phyloP scores from a whole-genome alignment of 1,284 basidiomycete species.

The Wolfiporia cocos region DNA sequence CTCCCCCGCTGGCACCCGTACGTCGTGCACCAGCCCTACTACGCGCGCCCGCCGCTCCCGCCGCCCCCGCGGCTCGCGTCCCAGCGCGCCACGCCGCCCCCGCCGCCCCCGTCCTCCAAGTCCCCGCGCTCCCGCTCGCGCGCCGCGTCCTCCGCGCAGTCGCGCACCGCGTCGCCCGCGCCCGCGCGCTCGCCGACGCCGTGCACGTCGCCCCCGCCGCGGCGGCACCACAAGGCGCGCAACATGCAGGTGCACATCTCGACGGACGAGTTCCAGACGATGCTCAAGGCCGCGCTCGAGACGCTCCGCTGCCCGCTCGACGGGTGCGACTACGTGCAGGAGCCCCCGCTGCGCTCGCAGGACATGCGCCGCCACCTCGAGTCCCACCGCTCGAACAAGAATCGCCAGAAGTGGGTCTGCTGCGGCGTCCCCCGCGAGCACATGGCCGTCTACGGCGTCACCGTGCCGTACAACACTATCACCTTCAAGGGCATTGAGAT shows the following conservation, averaged over 20 bases:
- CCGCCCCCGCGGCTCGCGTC: too few relatives aligned
- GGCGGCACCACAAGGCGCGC: neutral
- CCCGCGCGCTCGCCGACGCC: too few relatives aligned
- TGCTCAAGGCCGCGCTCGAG: neutral
- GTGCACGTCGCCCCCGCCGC: too few relatives aligned
- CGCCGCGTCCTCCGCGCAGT: too few relatives aligned
- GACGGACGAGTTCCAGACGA: neutral
- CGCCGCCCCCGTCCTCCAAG: too few relatives aligned
- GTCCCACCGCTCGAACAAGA: constrained; percentile 2
- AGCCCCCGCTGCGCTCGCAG: neutral
- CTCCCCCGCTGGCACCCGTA: too few relatives aligned
- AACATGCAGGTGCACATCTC: neutral
- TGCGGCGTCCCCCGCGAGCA: constrained; percentile 3
- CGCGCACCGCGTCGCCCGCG: too few relatives aligned
- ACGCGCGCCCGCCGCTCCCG: too few relatives aligned
- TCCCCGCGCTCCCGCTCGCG: too few relatives aligned
- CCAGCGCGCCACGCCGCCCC: too few relatives aligned
- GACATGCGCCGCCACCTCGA: constrained; percentile 6
- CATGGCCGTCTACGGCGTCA: neutral
- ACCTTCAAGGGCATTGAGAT: neutral
- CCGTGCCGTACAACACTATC: neutral
- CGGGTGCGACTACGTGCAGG: constrained; percentile 4
- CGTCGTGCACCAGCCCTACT: too few relatives aligned
- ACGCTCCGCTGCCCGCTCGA: neutral
- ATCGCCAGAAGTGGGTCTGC: constrained; percentile 6